Base-by-base conservation (phyloP, 495 filamentous ascomycete species). In the Viridothelium virens region DNA sequence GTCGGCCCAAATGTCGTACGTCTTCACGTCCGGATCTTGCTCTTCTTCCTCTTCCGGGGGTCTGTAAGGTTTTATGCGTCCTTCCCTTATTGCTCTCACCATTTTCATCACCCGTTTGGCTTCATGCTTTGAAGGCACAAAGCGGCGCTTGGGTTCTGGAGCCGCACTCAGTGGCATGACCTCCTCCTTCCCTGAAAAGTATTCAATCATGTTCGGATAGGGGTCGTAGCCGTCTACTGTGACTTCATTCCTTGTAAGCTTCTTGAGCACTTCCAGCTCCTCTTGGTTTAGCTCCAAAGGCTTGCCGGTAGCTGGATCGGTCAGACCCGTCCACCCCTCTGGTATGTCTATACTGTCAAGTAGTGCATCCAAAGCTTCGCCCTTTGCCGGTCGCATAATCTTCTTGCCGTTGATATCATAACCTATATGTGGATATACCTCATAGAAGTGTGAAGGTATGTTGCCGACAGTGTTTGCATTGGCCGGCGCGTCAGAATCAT, bases 381-480 rank as follows among this genome's bases (percentile, higher is more conserved):
- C 94, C 73, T 91, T 92, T 38, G 94, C 94, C 2, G 94, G 94
- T 59, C 94, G 90, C 86, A 95, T 87, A 65, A 98, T 95, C 76
- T 90, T 96, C 81, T 92, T 96, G 75, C 94, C 94, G 78, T 98
- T 96, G 77, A 98, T 96, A 74, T 97, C 90, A 77, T 98, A 98
- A 50, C 94, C 94, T 75, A 98, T 96, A 75, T 98, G 94, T 64
- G 95, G 94, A 74, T 96, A 97, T 56, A 89, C 88, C 73, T 97
- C 93, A 81, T 98, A 98, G 78, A 96, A 96, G 37, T 87, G 87
- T 25, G 97, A 76, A 12, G 93, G 91, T 67, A 98, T 98, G 74
- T 97, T 83, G 66, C 94, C 94, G 74, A 98, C 96, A 3, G 94
- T 97, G 75, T 97, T 98, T 12, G 80, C 79, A 36, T 87, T 85